Conservation (phyloP, 2,329 filamentous ascomycete genomes). For the Ophiostoma fasciatum region DNA sequence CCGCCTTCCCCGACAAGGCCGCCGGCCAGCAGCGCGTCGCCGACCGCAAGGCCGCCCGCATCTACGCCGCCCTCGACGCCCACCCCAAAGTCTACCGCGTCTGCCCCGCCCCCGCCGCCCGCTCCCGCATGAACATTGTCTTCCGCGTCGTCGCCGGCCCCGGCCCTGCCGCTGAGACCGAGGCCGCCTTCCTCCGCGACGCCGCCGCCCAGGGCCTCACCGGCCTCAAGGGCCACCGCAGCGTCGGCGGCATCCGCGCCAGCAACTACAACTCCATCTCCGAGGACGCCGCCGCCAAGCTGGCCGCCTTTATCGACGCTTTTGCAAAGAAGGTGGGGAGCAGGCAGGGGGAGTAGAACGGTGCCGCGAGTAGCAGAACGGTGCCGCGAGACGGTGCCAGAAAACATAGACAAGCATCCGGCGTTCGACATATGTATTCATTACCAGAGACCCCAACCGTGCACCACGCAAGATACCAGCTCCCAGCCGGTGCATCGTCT, state of each 20-base stretch:
- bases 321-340: slow-evolving; percentile 30
- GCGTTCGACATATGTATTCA: no score
- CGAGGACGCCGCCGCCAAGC: slow-evolving; percentile 49
- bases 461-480: no score
- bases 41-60: slow-evolving; percentile 56
- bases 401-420: neutral
- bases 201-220: slow-evolving; percentile 53
- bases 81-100: slow-evolving; percentile 59
- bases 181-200: slow-evolving; percentile 57
- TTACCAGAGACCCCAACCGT: no score
- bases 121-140: slow-evolving; percentile 91
- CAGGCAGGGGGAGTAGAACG: neutral
- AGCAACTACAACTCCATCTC: slow-evolving; percentile 83
- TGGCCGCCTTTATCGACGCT: slow-evolving; percentile 45
- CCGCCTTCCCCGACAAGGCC: slow-evolving; percentile 51
- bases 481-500: no score
- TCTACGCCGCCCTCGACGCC: slow-evolving; percentile 67
- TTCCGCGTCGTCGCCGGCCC: slow-evolving; percentile 51
- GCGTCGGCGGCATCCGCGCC: slow-evolving; percentile 71
- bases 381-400: neutral
- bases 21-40: slow-evolving; percentile 62
- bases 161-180: slow-evolving; percentile 40
- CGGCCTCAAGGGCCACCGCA: slow-evolving; percentile 79
- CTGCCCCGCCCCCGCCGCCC: slow-evolving; percentile 58
- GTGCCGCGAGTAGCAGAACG: neutral